Evolutionary conservation across 345 rosid species (phyloP).

Genomic region (Dipteronia dyeriana): DNA sequence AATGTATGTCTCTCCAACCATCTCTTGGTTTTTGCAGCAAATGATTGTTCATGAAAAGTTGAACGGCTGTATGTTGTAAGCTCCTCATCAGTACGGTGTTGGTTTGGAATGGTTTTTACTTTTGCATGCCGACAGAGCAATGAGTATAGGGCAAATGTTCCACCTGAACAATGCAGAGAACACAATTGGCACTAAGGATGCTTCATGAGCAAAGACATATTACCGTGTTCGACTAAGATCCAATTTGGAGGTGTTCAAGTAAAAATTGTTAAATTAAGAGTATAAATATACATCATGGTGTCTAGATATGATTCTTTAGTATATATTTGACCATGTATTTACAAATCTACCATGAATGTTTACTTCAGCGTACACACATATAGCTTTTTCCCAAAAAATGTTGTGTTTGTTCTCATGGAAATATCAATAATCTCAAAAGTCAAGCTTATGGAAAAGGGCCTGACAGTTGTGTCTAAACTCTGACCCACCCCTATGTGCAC

Average conservation of each 20-base stretch:
- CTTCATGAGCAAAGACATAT: background rate
- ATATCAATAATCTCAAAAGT: background rate
- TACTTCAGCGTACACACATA: background rate
- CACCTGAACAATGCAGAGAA: slow-evolving; percentile 53
- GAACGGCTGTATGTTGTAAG: slow-evolving; percentile 92
- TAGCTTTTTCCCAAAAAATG: background rate
- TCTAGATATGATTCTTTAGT: background rate
- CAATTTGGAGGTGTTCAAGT: background rate
- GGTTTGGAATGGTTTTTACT: slow-evolving; percentile 85
- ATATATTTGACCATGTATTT: background rate
- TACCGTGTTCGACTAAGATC: background rate
- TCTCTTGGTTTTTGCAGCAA: slow-evolving; percentile 79
- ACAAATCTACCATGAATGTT: background rate
- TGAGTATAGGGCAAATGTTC: slow-evolving; percentile 92
- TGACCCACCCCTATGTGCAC: background rate
- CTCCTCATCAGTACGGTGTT: slow-evolving; percentile 87
- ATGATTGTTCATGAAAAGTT: slow-evolving; percentile 67
- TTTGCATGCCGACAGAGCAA: slow-evolving; percentile 96
- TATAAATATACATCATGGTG: background rate
- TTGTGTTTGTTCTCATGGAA: background rate
- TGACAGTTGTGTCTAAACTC: background rate
- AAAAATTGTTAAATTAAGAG: background rate
- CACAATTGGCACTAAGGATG: background rate
- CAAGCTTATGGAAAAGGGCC: background rate
- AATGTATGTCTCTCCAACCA: slow-evolving; percentile 72